phyloP scores from a whole-genome alignment of 345 rosid genomes.

The Citrus unshiu region DNA sequence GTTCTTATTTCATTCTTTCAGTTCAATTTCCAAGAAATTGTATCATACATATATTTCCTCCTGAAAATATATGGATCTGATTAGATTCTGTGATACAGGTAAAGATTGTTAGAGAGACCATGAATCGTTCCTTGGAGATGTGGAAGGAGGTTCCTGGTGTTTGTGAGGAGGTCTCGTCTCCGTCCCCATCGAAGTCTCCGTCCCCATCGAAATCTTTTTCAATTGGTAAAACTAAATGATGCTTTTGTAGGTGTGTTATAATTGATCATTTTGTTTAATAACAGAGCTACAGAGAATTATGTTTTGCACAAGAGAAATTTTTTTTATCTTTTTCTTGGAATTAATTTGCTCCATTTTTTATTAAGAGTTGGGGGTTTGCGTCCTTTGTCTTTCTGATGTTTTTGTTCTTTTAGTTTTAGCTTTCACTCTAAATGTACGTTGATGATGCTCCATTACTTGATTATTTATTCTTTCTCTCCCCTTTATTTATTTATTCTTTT shows the following conservation, averaged over 20 bases:
- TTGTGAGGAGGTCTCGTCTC: constrained; percentile 37
- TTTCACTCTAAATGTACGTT: neutral
- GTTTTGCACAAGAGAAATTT: neutral
- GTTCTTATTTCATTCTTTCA: neutral
- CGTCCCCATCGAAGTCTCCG: constrained; percentile 34
- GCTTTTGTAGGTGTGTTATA: neutral
- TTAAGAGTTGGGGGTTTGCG: neutral
- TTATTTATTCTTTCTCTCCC: constrained; percentile 8
- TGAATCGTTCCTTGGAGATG: constrained; percentile 65
- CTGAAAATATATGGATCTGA: neutral
- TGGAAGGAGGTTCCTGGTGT: constrained; percentile 69
- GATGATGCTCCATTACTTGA: neutral
- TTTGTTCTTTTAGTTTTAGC: neutral
- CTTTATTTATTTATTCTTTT: constrained; percentile 3
- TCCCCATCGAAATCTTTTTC: constrained; percentile 45
- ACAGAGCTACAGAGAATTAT: neutral
- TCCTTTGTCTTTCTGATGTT: neutral
- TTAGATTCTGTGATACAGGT: constrained; percentile 41
- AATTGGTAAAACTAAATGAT: constrained; percentile 22
- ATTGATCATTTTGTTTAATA: neutral
- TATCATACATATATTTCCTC: too few species aligned
- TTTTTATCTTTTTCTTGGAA: neutral
- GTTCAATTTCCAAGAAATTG: neutral
- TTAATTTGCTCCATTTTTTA: neutral
- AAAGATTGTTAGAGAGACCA: constrained; percentile 82